Conservation (phyloP, 495 filamentous ascomycete genomes). For the Aspergillus sparsus region DNA sequence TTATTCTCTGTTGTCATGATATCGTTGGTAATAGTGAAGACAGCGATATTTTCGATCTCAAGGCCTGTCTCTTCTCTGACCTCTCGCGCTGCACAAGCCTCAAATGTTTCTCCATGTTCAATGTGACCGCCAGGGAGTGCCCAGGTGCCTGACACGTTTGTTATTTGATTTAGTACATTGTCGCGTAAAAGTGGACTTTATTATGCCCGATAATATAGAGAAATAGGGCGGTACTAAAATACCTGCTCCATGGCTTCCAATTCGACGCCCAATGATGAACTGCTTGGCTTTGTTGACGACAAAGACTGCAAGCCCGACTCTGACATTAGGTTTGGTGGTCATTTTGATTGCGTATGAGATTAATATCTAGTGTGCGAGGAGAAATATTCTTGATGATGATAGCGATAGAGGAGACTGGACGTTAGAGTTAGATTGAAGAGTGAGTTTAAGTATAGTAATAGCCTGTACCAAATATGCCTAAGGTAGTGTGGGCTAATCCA, state of each 20-base stretch:
- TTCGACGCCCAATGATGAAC: conserved; percentile 38
- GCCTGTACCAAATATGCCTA: too few species aligned
- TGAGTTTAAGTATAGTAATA: neutral
- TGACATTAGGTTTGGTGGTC: conserved; percentile 23
- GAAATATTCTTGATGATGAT: too few species aligned
- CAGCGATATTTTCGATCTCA: conserved; percentile 1
- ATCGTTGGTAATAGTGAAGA: conserved; percentile 25
- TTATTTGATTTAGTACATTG: conserved; percentile 1
- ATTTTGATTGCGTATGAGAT: neutral
- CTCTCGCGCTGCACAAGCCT: conserved; percentile 21
- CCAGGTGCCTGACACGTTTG: conserved; percentile 21
- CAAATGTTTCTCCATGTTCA: conserved; percentile 21
- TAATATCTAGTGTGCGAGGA: too few species aligned
- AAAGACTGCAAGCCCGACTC: conserved; percentile 39
- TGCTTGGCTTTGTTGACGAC: conserved; percentile 31
- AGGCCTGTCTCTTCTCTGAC: conserved; percentile 24
- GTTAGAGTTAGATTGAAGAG: too few species aligned
- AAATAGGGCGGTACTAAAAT: conserved; percentile 3
- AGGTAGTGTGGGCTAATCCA: too few species aligned
- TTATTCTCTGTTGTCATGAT: conserved; percentile 20
- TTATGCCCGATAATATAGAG: neutral
- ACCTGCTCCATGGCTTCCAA: conserved; percentile 43
- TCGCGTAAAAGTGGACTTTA: neutral
- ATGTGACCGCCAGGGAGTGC: conserved; percentile 27
- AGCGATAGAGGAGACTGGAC: too few species aligned